Base-by-base conservation (phyloP, 257 asterid genomes). In the Solanum chiquidenum region DNA sequence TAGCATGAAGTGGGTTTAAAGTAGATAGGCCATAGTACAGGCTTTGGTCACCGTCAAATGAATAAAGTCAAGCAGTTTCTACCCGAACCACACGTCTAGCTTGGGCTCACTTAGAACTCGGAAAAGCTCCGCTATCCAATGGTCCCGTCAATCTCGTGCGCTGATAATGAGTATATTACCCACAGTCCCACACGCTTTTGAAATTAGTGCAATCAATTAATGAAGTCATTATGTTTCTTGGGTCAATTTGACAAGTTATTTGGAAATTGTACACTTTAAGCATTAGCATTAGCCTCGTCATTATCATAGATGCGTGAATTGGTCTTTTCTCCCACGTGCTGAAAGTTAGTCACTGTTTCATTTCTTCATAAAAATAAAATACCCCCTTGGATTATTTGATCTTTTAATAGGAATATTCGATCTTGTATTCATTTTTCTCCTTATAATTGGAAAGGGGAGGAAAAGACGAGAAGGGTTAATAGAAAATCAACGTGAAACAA, bases 51-150 rank as follows among this genome's bases (percentile, higher is more conserved):
- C 31, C 5, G 46, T 34, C 25, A 16, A 87, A 14, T 75, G 49
- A 46, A 49, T 71, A 12, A 77, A 79, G n/a, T 68, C 68, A 27
- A 11, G 90, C 91, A 86, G 86, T 86, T 90, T 80, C 34, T 85
- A 93, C 91, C 92, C 90, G 82, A 74, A 90, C 86, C 52, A 84
- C 80, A 74, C 90, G 91, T 66, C 35, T 20, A 16, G 14, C 85
- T 79, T 77, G 84, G 84, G 4, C 37, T 77, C 62, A 86, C 84
- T 21, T 38, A 9, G 62, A 6, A 64, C 46, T 33, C 5, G 21
- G 73, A 44, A 46, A 49, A 37, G 37, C 2, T 46, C 69, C 42
- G 42, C 33, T 18, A 82, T 29, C 16, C 69, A 14, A 11, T 58
- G 58, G 46, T 87, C 86, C 86, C 46, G 34, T 75, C 40, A 1